These are phyloP conservation scores for Oidium heveae DNA, from an alignment of 2,329 filamentous ascomycete species.

Conservation along the genomic window DNA sequence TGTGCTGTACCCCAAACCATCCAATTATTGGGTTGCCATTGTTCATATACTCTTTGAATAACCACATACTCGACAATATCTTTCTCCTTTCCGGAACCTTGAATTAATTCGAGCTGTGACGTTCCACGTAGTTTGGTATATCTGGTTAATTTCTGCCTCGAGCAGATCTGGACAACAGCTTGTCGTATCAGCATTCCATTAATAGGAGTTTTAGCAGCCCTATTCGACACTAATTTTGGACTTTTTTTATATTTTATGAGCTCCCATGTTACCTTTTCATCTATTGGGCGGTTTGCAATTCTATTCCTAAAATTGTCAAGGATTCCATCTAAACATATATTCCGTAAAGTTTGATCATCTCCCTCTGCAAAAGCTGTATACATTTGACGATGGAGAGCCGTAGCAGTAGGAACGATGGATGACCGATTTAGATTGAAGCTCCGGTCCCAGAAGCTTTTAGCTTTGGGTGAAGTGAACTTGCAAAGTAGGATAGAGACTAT, in stretches of 20 bases:
- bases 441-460: conserved; percentile 3
- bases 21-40: conserved; percentile 26
- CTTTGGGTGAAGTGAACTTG: conserved; percentile 9
- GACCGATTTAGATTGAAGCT: conserved; percentile 19
- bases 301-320: conserved; percentile 24
- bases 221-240: conserved; percentile 21
- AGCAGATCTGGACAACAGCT: conserved; percentile 33
- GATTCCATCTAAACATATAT: conserved; percentile 28
- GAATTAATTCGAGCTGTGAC: conserved; percentile 14
- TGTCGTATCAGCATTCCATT: conserved; percentile 23
- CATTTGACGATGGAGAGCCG: conserved; percentile 33
- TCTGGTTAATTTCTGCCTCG: conserved; percentile 26
- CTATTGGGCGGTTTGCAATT: conserved; percentile 24
- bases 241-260: conserved; percentile 23
- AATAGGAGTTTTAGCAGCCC: conserved; percentile 22
- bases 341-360: conserved; percentile 24
- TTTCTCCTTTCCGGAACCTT: conserved; percentile 24
- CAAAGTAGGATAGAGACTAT: conserved; percentile 7
- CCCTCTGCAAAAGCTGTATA: conserved; percentile 34
- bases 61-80: conserved; percentile 39
- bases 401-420: conserved; percentile 25
- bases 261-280: conserved; percentile 25
- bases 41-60: conserved; percentile 23
- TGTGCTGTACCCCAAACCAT: conserved; percentile 37
- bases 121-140: conserved; percentile 13